Evolutionary conservation across 306 rosid species (phyloP).

Genomic region (Citrullus mucosospermus): DNA sequence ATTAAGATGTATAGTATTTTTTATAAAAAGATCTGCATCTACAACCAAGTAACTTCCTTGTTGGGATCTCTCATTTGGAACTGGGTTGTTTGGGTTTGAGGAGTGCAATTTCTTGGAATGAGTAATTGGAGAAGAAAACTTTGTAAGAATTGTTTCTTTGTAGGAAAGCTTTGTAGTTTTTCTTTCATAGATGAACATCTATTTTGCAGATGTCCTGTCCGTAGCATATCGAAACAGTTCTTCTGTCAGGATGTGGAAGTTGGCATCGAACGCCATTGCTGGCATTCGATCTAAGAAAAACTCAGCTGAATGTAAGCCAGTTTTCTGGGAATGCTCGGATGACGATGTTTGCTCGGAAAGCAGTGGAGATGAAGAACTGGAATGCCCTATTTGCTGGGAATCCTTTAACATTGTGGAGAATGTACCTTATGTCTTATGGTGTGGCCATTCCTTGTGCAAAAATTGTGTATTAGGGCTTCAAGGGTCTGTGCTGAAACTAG

Average conservation of each 20-base stretch:
- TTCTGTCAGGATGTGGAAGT: constrained; percentile 52
- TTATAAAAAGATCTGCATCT: background rate
- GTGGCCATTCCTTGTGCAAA: constrained; percentile 86
- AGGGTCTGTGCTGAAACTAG: constrained; percentile 60
- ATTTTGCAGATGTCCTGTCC: background rate
- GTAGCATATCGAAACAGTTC: background rate
- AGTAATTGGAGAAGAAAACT: background rate
- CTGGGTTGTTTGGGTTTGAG: background rate
- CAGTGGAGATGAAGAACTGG: constrained; percentile 74
- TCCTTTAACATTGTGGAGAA: constrained; percentile 94
- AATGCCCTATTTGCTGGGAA: constrained; percentile 90
- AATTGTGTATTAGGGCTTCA: constrained; percentile 88
- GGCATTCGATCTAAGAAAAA: constrained; percentile 53
- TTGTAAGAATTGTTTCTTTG: background rate
- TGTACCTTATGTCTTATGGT: constrained; percentile 87
- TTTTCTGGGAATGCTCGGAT: constrained; percentile 59
- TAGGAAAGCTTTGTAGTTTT: background rate
- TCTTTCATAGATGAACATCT: background rate
- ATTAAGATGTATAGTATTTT: background rate
- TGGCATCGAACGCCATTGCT: constrained; percentile 56
- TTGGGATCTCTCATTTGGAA: background rate
- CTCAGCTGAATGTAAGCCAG: constrained; percentile 25
- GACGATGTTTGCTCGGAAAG: constrained; percentile 69
- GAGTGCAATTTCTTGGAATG: background rate
- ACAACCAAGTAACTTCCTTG: background rate